Percentiles rank a stretch among this genome's conserved stretches.
These are phyloP conservation scores for Allantophomopsis cytisporea DNA, from an alignment of 2,329 filamentous ascomycete species.

Conservation along the genomic window DNA sequence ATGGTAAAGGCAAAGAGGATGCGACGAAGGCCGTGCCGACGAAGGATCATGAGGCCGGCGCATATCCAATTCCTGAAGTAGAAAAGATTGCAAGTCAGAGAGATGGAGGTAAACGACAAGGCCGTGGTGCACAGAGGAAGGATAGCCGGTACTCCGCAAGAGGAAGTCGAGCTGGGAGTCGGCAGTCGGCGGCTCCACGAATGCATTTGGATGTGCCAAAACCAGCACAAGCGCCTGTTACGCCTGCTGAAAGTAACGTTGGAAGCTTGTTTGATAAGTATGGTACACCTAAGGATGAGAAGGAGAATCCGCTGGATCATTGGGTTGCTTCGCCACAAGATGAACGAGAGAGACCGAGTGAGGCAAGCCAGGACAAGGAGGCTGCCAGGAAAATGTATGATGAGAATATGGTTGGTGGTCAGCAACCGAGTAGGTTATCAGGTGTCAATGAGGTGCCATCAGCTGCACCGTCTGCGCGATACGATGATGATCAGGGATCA, in stretches of 20 bases:
- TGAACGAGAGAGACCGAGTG: not conserved
- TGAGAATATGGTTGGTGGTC: not conserved
- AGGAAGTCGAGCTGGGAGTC: constrained; percentile 5
- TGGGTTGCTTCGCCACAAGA: not conserved
- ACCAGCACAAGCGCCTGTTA: no score
- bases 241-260: not conserved
- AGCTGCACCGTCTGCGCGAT: not conserved
- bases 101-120: no score
- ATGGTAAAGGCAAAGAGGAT: constrained; percentile 2
- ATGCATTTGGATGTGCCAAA: no score
- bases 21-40: constrained; percentile 5
- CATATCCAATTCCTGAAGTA: no score
- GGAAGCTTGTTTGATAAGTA: not conserved
- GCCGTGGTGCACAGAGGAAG: no score
- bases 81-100: no score
- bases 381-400: not conserved
- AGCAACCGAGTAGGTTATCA: not conserved
- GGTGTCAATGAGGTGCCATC: constrained; percentile 2
- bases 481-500: constrained; percentile 1
- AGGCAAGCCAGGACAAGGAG: not conserved
- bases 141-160: constrained; percentile 12
- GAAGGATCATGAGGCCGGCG: not conserved
- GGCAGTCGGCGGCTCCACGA: no score
- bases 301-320: constrained; percentile 5
- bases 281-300: constrained; percentile 3